phyloP scores from a whole-genome alignment of 352 stramenopile species.

The Globisporangium irregulare region DNA sequence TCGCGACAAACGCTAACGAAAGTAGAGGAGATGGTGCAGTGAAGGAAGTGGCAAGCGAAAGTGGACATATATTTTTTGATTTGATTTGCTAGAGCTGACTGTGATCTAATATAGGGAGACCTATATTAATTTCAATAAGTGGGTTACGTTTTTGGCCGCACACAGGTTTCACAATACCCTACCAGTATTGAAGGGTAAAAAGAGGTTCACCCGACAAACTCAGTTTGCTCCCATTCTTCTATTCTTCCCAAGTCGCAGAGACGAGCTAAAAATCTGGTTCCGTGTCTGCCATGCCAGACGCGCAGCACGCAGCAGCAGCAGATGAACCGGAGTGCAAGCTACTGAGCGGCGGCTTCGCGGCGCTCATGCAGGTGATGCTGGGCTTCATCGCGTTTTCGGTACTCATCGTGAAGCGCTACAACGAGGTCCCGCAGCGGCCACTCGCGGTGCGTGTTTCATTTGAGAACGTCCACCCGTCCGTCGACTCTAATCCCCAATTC shows the following conservation, averaged over 20 bases:
- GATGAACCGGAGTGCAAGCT: constrained; percentile 68
- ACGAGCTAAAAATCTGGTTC: neutral
- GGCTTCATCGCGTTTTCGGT: constrained; percentile 83
- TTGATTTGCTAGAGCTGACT: neutral
- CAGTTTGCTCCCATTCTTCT: neutral
- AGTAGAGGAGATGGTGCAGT: constrained; percentile 37
- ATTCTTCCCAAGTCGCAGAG: neutral
- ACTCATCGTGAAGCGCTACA: constrained; percentile 70
- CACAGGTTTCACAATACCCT: too few species aligned
- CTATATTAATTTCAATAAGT: too few species aligned
- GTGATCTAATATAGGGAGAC: too few species aligned
- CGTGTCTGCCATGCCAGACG: constrained; percentile 12
- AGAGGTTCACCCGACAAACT: neutral
- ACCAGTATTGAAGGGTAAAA: too few species aligned
- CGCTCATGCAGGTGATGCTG: constrained; percentile 69
- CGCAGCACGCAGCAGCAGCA: constrained; percentile 21
- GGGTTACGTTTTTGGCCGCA: too few species aligned
- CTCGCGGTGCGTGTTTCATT: constrained; percentile 44
- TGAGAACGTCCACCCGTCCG: neutral
- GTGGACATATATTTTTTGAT: constrained; percentile 5
- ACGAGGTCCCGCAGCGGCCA: constrained; percentile 70
- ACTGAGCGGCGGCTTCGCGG: constrained; percentile 74
- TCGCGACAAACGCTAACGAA: constrained; percentile 16
- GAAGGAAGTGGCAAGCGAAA: constrained; percentile 9
- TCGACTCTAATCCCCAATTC: neutral